Percentiles rank a stretch among this genome's conserved stretches.
Evolutionary conservation across 148 eudicot genomes (phyloP).

Genomic region (Amaranthus hypochondriacus): DNA sequence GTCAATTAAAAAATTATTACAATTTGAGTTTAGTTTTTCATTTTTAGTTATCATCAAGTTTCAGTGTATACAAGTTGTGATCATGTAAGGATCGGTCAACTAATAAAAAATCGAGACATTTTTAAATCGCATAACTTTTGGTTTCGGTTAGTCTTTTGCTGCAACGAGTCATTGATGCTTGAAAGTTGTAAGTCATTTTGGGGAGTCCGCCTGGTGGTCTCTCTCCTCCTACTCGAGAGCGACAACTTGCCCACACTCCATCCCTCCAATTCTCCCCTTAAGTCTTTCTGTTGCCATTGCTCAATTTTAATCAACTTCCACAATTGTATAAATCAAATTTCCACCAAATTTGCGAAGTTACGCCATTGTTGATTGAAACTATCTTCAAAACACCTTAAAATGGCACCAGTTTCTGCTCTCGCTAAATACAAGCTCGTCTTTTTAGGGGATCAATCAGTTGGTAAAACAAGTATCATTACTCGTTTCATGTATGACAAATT

Average conservation of each 20-base stretch:
- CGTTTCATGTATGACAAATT: conserved; percentile 54
- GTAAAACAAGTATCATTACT: conserved; percentile 50
- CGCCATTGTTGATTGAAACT: not conserved
- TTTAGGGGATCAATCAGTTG: conserved; percentile 51
- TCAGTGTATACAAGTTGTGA: too few species aligned
- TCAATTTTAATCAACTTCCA: not conserved
- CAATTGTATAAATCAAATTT: not conserved
- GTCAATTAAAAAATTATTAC: too few species aligned
- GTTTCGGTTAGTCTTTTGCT: too few species aligned
- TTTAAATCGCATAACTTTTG: too few species aligned
- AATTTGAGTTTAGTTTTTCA: too few species aligned
- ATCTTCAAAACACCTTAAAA: not conserved
- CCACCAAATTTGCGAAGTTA: not conserved
- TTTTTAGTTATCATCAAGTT: too few species aligned
- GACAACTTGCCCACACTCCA: too few species aligned
- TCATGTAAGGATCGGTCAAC: too few species aligned
- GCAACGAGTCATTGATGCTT: too few species aligned
- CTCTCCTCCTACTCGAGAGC: not conserved
- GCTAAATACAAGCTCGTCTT: conserved; percentile 52
- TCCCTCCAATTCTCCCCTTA: not conserved
- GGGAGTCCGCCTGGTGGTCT: too few species aligned
- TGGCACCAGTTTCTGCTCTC: conserved; percentile 52
- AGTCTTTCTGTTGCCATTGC: not conserved
- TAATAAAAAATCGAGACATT: too few species aligned
- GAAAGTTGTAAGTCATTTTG: too few species aligned